Conservation (phyloP, 345 rosid genomes). For the Trapa incisa region DNA sequence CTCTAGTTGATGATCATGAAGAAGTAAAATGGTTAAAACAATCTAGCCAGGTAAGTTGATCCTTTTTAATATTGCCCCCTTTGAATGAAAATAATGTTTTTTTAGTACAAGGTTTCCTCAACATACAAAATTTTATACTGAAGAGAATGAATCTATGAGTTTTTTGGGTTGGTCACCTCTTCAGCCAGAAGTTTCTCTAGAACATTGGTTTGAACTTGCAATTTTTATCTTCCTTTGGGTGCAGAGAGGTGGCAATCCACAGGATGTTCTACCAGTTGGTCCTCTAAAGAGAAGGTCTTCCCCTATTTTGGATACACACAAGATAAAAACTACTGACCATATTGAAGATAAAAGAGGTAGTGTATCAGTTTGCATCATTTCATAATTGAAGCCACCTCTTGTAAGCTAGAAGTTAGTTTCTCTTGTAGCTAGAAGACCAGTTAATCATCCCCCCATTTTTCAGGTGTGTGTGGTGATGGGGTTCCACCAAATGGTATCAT, state of each 20-base stretch:
- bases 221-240: background rate
- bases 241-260: constrained; percentile 14
- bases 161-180: background rate
- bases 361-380: too few relatives aligned
- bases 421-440: background rate
- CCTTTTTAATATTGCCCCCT: constrained; percentile 9
- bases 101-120: too few relatives aligned
- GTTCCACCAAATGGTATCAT: constrained; percentile 32
- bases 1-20: constrained; percentile 17
- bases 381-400: background rate
- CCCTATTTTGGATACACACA: constrained; percentile 14
- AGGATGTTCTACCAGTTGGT: constrained; percentile 22
- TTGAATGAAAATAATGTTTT: too few relatives aligned
- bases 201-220: background rate
- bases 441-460: background rate
- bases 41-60: constrained; percentile 18
- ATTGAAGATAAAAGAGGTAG: constrained; percentile 40
- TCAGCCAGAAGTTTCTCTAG: background rate
- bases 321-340: constrained; percentile 14
- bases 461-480: constrained; percentile 15
- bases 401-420: too few relatives aligned
- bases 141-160: too few relatives aligned
- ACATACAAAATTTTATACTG: too few relatives aligned
- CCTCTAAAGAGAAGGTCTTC: constrained; percentile 17
- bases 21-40: constrained; percentile 10